phyloP scores from a whole-genome alignment of 345 rosid genomes.

The Euclidium syriacum region DNA sequence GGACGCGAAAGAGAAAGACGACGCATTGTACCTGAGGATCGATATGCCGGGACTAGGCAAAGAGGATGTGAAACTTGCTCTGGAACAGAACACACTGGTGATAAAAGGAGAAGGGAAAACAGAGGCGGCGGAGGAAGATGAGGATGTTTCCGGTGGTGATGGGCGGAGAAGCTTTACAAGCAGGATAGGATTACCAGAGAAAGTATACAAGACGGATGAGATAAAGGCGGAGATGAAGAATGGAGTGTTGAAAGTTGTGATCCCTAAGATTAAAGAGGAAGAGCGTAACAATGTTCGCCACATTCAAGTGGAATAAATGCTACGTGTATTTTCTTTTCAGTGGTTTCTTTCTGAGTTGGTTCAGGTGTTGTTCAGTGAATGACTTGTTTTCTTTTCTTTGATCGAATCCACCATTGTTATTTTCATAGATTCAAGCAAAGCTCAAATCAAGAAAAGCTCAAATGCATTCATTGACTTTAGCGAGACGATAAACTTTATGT shows the following conservation, averaged over 20 bases:
- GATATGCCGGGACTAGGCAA: constrained; percentile 56
- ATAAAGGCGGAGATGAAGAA: constrained; percentile 82
- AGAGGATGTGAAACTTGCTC: constrained; percentile 45
- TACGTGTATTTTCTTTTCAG: neutral
- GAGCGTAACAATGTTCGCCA: constrained; percentile 40
- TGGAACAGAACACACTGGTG: constrained; percentile 55
- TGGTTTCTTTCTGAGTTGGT: no score
- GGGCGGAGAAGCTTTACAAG: constrained; percentile 38
- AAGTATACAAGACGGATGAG: constrained; percentile 25
- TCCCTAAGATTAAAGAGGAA: constrained; percentile 61
- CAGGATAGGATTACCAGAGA: constrained; percentile 14
- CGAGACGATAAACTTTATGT: constrained; percentile 10
- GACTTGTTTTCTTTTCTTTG: no score
- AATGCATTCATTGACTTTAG: neutral
- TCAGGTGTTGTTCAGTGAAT: no score
- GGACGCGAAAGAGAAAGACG: constrained; percentile 40
- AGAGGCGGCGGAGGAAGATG: constrained; percentile 29
- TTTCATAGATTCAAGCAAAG: neutral
- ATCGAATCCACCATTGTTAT: no score
- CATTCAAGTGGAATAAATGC: constrained; percentile 36
- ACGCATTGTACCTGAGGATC: constrained; percentile 31
- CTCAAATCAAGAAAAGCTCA: neutral
- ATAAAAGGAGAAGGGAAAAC: constrained; percentile 52
- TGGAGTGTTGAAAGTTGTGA: constrained; percentile 58
- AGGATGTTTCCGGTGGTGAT: constrained; percentile 31